phyloP scores from a whole-genome alignment of 306 rosid species.

The Quercus dentata region DNA sequence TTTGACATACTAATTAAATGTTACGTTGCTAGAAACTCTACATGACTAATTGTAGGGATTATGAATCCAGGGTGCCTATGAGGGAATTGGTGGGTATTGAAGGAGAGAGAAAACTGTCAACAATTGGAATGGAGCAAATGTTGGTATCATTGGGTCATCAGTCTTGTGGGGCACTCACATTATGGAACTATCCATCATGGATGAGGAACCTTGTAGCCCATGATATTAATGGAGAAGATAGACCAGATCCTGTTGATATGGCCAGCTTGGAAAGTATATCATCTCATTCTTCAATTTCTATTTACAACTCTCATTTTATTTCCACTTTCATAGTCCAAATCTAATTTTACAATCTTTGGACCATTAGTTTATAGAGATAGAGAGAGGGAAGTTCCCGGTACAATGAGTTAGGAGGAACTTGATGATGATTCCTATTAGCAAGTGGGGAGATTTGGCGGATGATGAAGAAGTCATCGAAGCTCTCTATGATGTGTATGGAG shows the following conservation, averaged over 20 bases:
- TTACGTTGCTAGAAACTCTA: background rate
- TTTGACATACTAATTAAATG: background rate
- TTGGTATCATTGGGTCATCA: constrained; percentile 77
- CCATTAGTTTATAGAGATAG: constrained; percentile 63
- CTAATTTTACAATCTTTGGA: constrained; percentile 16
- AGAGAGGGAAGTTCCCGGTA: constrained; percentile 72
- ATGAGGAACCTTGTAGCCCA: constrained; percentile 66
- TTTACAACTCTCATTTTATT: background rate
- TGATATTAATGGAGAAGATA: constrained; percentile 63
- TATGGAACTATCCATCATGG: constrained; percentile 79
- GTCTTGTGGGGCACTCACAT: constrained; percentile 51
- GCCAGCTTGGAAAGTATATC: constrained; percentile 64
- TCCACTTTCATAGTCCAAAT: background rate
- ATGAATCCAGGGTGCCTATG: constrained; percentile 57
- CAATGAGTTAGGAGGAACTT: constrained; percentile 68
- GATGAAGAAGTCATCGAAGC: constrained; percentile 46
- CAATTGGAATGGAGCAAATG: constrained; percentile 61
- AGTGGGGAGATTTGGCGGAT: constrained; percentile 70
- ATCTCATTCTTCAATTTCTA: background rate
- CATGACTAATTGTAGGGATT: background rate
- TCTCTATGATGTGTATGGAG: constrained; percentile 58
- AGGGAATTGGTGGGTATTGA: constrained; percentile 50
- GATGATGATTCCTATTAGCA: constrained; percentile 60
- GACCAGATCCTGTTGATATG: constrained; percentile 68
- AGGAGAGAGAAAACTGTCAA: constrained; percentile 55